Conservation (phyloP, 2,329 filamentous ascomycete genomes). For the Penicillium aurantiogriseum region DNA sequence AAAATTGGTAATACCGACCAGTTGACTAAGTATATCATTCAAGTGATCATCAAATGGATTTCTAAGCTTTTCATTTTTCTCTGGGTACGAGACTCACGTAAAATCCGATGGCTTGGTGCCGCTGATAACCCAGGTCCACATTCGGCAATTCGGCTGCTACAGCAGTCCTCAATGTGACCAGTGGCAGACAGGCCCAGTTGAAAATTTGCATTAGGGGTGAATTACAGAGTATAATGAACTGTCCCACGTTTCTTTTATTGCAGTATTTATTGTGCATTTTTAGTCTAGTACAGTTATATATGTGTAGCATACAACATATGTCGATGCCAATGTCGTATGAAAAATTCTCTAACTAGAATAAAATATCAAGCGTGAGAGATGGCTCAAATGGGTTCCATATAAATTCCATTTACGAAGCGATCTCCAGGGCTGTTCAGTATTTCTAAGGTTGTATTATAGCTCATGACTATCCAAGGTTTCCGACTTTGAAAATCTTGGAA, state of each 20-base stretch:
- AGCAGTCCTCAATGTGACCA: neutral
- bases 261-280: too few relatives aligned
- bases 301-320: too few relatives aligned
- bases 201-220: neutral
- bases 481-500: neutral
- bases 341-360: too few relatives aligned
- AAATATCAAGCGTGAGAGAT: too few relatives aligned
- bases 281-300: too few relatives aligned
- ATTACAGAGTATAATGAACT: neutral
- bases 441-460: neutral
- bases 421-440: neutral
- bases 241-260: too few relatives aligned
- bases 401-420: too few relatives aligned
- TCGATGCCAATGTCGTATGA: too few relatives aligned
- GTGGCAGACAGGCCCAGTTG: neutral
- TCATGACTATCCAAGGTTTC: neutral
- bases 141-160: neutral
- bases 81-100: neutral
- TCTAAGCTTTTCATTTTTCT: neutral
- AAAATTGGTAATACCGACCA: neutral
- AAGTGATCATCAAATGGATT: neutral
- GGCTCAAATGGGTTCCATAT: too few relatives aligned
- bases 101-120: neutral
- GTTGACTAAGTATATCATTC: neutral
- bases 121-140: slow-evolving; percentile 1